phyloP scores from a whole-genome alignment of 306 rosid species.

The Alnus glutinosa region DNA sequence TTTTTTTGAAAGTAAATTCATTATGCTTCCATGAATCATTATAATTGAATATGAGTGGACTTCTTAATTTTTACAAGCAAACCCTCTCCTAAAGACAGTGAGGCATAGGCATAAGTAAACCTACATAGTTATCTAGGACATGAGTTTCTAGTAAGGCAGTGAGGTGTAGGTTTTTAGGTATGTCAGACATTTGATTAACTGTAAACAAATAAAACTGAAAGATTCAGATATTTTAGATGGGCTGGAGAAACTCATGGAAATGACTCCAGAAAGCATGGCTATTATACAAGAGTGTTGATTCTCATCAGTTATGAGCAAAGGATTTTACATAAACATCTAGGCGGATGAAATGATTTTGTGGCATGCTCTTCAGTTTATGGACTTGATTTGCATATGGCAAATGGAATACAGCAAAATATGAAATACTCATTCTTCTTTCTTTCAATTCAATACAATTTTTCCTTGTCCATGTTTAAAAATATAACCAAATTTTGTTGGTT shows the following conservation, averaged over 20 bases:
- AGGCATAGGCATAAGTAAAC: not conserved
- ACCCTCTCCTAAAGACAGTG: not conserved
- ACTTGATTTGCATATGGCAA: not conserved
- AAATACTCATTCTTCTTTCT: not conserved
- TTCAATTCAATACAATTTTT: not conserved
- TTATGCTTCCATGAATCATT: not conserved
- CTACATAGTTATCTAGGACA: not conserved
- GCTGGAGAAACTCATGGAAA: not conserved
- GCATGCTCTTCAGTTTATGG: not conserved
- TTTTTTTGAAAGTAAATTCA: not conserved
- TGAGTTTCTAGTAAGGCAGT: not conserved
- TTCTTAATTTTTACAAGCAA: not conserved
- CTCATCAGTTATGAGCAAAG: not conserved
- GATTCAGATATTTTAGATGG: not conserved
- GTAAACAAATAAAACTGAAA: not conserved
- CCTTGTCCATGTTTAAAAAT: not conserved
- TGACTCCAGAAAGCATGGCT: not conserved
- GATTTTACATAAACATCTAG: not conserved
- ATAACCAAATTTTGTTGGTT: not conserved
- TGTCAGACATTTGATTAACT: not conserved
- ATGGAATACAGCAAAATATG: not conserved
- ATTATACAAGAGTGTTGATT: not conserved
- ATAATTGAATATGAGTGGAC: slow-evolving; percentile 1
- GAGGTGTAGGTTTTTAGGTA: not conserved
- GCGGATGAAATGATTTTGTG: not conserved